Evolutionary conservation across 108 stramenopile species (phyloP).

Genomic region (Skeletonema costatum): DNA sequence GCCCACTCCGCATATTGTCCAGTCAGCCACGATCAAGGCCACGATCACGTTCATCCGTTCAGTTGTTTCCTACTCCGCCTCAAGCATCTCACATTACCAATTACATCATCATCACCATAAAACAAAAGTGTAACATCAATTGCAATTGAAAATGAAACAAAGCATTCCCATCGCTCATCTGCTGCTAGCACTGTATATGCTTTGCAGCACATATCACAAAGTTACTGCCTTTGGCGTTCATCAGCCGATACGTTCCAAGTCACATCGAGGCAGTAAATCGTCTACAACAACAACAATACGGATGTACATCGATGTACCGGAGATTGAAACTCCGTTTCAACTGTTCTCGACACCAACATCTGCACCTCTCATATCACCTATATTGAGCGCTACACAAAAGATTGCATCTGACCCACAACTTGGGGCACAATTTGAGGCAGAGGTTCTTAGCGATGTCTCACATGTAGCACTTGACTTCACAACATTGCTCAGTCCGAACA

Average conservation of each 20-base stretch:
- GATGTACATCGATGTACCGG: conserved; percentile 11
- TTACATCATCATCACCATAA: background rate
- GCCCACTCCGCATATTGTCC: no score
- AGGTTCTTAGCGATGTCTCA: conserved; percentile 42
- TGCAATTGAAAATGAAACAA: conserved; percentile 11
- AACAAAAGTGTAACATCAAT: background rate
- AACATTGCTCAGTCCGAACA: conserved; percentile 33
- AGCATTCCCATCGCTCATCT: conserved; percentile 4
- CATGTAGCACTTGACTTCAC: conserved; percentile 50
- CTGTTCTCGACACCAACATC: background rate
- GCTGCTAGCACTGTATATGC: conserved; percentile 2
- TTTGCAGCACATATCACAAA: background rate
- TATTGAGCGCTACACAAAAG: background rate
- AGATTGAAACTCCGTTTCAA: background rate
- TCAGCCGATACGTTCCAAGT: background rate
- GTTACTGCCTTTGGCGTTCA: background rate
- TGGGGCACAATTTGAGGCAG: conserved; percentile 40
- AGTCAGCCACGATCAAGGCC: no score
- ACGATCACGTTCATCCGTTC: no score
- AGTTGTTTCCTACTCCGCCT: background rate
- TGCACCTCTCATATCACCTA: background rate
- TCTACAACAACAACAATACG: background rate
- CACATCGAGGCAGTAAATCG: background rate
- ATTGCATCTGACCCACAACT: conserved; percentile 36
- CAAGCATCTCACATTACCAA: no score